Base-by-base conservation (phyloP, 2,329 filamentous ascomycete genomes). In the Aspergillus fischeri region DNA sequence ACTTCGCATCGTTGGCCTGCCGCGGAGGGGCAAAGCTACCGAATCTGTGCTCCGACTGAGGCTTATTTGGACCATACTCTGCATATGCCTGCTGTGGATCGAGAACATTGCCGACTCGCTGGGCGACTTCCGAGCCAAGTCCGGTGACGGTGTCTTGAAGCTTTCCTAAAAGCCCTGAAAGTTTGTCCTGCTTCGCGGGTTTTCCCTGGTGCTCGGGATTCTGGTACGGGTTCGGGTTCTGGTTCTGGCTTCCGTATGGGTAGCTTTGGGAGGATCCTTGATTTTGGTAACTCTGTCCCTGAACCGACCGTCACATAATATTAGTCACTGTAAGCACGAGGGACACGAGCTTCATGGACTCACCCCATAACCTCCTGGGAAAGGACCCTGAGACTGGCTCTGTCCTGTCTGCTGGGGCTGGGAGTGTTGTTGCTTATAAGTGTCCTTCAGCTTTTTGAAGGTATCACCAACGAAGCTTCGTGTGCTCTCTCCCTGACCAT, bases 1-100 rank as follows among this genome's bases (percentile, higher is more conserved):
- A 96, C 79, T 96, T 95, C 60, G 84, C 86, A 61, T 86, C 79
- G 68, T 91, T 87, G 56, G 88, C 88, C 32, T 83, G 82, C 21
- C 89, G 83, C 67, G 87, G 83, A 1, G 89, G 86, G 1, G 89
- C 89, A 76, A 96, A 96, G 58, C 81, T 83, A 51, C 79, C 74
- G 66, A 80, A 85, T 54, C 83, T 78, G 62, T 84, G 76, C 58
- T 80, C 68, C 38, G 80, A 49, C 35, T 62, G 65, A n/a, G 66
- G 64, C 28, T 71, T 75, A 50, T 67, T 67, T 45, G 67, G 71
- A 54, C 68, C 76, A 63, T 73, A 74, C 61, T 79, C 71, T 27
- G 74, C 78, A 66, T 81, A 79, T 1, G 70, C 78, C 63, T 81
- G 77, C 62, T 81, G 77, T n/a, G 74, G 74, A 44, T 80, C 75